Base-by-base conservation (phyloP, 371 early-diverging fungal genomes). In the Syncephalastrum racemosum region DNA sequence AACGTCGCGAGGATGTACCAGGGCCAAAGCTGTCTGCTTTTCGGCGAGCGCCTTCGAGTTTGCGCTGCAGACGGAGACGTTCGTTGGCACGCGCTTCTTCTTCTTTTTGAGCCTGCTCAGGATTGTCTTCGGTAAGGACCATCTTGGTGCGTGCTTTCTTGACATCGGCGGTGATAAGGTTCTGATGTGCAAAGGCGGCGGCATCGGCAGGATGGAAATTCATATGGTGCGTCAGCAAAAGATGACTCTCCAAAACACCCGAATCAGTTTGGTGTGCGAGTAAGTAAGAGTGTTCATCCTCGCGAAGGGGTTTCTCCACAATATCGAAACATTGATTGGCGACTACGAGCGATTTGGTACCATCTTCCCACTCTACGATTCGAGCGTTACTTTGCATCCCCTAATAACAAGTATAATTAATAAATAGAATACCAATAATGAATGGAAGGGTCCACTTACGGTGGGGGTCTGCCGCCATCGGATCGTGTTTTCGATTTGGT, bases 331-430 rank as follows among this genome's bases (percentile, higher is more conserved):
- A 71, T 57, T 95, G 92, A 19, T 82, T 80, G 23, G 91, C 92
- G 36, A 95, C 64, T 39, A 89, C 71, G 5, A 95, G 64, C 0
- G 93, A 90, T 60, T 79, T 71, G 18, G 82, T 67, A 15, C 88
- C 89, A 62, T 95, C 92, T 18, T 89, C 88, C 95, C 95, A 95
- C 43, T 85, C 80, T 3, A 95, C 85, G 27, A 93, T 66, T 8
- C 88, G 84, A 0, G 91, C 86, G 59, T 95, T 92, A 16, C 90
- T 88, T 64, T 90, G 86, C 59, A 83, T 80, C 8, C 50, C 53
- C 80, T 75, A 56, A 31, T 44, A 24, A 14, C 49, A 27, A 42
- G 24, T 16, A 19, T 4, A 40, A 48, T 50, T 61, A n/a, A 24
- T 64, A 31, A 62, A 63, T 25, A 23, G 8, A 39, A 43, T 53